phyloP scores from a whole-genome alignment of 352 stramenopile genomes.

The Thraustochytrium striatum region DNA sequence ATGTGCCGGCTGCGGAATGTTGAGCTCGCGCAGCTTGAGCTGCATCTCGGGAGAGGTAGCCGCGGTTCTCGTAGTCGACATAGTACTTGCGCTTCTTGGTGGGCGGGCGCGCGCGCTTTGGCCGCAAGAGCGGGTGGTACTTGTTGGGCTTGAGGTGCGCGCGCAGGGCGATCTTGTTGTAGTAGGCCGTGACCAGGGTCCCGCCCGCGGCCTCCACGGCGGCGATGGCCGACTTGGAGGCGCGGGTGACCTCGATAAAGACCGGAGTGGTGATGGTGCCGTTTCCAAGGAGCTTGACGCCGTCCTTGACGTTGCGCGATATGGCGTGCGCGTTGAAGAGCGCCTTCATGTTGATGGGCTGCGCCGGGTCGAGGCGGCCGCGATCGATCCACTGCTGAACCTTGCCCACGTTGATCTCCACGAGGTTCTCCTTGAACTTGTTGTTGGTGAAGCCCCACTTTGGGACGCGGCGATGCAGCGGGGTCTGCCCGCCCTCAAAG shows the following conservation, averaged over 20 bases:
- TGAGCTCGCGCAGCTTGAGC: slow-evolving; percentile 62
- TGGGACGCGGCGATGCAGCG: slow-evolving; percentile 89
- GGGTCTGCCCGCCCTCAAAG: slow-evolving; percentile 97
- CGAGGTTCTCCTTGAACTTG: slow-evolving; percentile 62
- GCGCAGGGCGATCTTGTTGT: slow-evolving; percentile 89
- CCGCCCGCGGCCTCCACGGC: slow-evolving; percentile 87
- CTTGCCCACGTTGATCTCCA: slow-evolving; percentile 84
- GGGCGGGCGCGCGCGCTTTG: slow-evolving; percentile 82
- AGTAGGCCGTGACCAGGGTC: slow-evolving; percentile 91
- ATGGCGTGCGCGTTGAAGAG: slow-evolving; percentile 79
- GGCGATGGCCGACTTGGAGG: slow-evolving; percentile 84
- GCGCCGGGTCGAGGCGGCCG: slow-evolving; percentile 80
- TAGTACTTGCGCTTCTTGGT: slow-evolving; percentile 96
- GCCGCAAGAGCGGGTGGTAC: slow-evolving; percentile 76
- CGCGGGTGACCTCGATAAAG: slow-evolving; percentile 89
- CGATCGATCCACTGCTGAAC: slow-evolving; percentile 94
- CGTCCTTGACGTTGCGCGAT: slow-evolving; percentile 83
- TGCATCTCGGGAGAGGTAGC: slow-evolving; percentile 95
- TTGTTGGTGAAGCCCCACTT: slow-evolving; percentile 97
- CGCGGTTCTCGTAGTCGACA: slow-evolving; percentile 88
- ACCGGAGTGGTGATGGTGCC: slow-evolving; percentile 77
- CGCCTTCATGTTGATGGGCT: slow-evolving; percentile 87
- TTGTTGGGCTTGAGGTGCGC: slow-evolving; percentile 91
- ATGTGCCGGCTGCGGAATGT: too few relatives aligned
- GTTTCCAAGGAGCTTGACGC: slow-evolving; percentile 84